Conservation (phyloP, 2,329 filamentous ascomycete genomes). For the Hymenoscyphus scutula region DNA sequence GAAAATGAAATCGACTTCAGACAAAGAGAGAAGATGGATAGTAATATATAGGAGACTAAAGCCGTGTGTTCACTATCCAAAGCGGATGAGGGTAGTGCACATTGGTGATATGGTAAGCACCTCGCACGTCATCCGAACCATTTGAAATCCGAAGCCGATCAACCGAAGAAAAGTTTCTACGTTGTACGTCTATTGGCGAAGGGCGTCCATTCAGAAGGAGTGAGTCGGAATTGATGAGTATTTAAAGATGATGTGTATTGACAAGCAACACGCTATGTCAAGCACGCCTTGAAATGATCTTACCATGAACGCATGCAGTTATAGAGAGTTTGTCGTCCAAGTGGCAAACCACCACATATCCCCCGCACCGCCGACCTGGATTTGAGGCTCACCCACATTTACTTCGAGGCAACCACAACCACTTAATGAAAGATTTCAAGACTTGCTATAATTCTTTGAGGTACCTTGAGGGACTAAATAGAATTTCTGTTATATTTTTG, state of each 20-base stretch:
- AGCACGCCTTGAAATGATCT: no score
- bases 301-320: no score
- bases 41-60: constrained; percentile 13
- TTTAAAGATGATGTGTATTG: neutral
- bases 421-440: no score
- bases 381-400: no score
- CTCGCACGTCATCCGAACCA: constrained; percentile 9
- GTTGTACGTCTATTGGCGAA: neutral
- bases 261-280: no score
- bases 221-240: neutral
- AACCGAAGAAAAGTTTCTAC: neutral
- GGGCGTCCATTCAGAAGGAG: neutral
- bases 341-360: no score
- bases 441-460: no score
- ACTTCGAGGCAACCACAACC: no score
- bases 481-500: no score
- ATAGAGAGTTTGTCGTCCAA: no score
- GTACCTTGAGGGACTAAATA: no score
- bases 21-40: constrained; percentile 2
- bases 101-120: constrained; percentile 5
- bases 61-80: neutral
- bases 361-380: no score
- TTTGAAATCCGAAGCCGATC: constrained; percentile 11
- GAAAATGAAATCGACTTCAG: neutral
- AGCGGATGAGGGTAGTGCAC: constrained; percentile 2